Evolutionary conservation across 768 basidiomycete species (phyloP).

Genomic region (Tubosaeta brunneosetosa): DNA sequence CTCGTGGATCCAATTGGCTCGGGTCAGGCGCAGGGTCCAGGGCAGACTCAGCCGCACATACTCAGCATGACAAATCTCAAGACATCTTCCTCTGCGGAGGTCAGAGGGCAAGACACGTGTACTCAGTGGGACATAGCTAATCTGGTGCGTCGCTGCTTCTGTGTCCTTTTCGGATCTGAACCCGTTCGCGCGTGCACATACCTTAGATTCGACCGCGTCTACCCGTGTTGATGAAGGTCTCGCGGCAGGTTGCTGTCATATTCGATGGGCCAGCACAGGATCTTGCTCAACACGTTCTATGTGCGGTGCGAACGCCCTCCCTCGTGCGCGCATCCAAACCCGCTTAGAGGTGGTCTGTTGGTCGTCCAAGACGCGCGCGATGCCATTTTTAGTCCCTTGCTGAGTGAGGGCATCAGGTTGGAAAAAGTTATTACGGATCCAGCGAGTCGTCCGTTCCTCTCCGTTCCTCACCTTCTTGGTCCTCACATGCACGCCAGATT

Average conservation of each 20-base stretch:
- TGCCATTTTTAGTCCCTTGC: conserved; percentile 74
- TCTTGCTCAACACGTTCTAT: conserved; percentile 87
- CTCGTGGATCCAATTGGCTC: conserved; percentile 39
- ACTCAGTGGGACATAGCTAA: conserved; percentile 51
- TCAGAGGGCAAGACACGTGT: conserved; percentile 51
- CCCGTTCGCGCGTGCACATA: not conserved
- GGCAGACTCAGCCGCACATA: too few relatives aligned
- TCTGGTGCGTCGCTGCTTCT: conserved; percentile 40
- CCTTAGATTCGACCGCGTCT: conserved; percentile 68
- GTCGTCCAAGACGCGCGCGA: conserved; percentile 62
- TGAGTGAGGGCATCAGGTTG: conserved; percentile 60
- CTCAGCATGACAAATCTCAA: conserved; percentile 32
- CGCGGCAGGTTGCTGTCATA: conserved; percentile 73
- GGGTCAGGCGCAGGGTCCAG: conserved; percentile 30
- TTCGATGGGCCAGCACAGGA: conserved; percentile 93
- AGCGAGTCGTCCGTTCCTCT: conserved; percentile 67
- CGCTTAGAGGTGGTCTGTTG: conserved; percentile 51
- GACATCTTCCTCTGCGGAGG: conserved; percentile 52
- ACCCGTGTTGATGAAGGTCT: conserved; percentile 68
- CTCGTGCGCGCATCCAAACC: conserved; percentile 16
- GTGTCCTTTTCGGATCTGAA: too few relatives aligned
- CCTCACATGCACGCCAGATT: conserved; percentile 47
- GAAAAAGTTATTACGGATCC: conserved; percentile 79
- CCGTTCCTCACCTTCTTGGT: too few relatives aligned
- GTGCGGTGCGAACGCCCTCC: conserved; percentile 46